These are phyloP conservation scores for Capsicum rhomboideum DNA, from an alignment of 257 asterid genomes.

Conservation along the genomic window DNA sequence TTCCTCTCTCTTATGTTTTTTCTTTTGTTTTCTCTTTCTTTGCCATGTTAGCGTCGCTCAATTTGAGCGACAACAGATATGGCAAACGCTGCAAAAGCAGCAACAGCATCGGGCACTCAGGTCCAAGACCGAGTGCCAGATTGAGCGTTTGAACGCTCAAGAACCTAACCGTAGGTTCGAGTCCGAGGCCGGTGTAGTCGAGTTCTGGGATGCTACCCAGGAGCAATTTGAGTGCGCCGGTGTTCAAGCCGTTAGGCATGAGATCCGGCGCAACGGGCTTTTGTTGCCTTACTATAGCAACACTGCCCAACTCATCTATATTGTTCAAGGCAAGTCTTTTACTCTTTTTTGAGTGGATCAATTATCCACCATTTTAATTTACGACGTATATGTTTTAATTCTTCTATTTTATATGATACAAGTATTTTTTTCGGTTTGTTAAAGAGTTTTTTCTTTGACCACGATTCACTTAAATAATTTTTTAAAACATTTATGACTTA, in stretches of 20 bases:
- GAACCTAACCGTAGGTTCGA: constrained; percentile 14
- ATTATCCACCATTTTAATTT: neutral
- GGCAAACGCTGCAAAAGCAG: constrained; percentile 9
- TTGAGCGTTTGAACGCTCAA: constrained; percentile 32
- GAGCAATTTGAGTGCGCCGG: constrained; percentile 44
- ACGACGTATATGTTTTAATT: neutral
- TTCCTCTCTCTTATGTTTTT: constrained; percentile 3
- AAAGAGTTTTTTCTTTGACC: neutral
- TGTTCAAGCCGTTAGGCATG: constrained; percentile 22
- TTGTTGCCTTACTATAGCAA: constrained; percentile 41
- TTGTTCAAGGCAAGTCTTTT: constrained; percentile 23
- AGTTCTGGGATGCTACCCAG: constrained; percentile 27
- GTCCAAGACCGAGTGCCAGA: constrained; percentile 31
- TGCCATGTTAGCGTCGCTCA: constrained; percentile 22
- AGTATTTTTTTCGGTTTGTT: neutral
- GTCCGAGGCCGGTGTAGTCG: constrained; percentile 36
- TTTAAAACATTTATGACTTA: too few species aligned
- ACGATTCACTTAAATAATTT: neutral
- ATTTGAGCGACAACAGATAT: constrained; percentile 17
- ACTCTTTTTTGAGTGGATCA: neutral
- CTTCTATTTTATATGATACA: neutral
- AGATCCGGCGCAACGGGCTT: constrained; percentile 34
- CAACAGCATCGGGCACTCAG: constrained; percentile 40
- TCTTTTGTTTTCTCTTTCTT: constrained; percentile 9
- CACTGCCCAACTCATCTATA: constrained; percentile 39